Evolutionary conservation across 768 basidiomycete species (phyloP).

Genomic region (Mycena galopus): DNA sequence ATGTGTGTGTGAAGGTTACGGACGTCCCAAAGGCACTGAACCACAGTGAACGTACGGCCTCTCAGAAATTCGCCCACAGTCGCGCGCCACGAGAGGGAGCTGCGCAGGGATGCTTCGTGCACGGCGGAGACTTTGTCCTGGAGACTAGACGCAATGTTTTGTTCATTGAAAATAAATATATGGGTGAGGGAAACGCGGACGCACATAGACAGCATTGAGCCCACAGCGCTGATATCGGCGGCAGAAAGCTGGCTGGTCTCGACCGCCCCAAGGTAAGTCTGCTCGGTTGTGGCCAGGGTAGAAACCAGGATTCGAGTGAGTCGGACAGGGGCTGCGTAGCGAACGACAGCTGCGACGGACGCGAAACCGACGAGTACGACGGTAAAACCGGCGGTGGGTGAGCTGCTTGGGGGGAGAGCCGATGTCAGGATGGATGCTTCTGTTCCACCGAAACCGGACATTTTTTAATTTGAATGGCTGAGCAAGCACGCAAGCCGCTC

Average conservation of each 20-base stretch:
- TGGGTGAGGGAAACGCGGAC: background rate
- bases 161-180: background rate
- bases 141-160: background rate
- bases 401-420: too few relatives aligned
- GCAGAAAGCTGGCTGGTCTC: background rate
- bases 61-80: background rate
- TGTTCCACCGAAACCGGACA: too few relatives aligned
- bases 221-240: background rate
- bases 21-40: background rate
- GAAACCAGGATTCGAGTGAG: background rate
- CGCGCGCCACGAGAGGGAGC: background rate
- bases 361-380: too few relatives aligned
- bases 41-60: background rate
- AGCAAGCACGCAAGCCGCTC: too few relatives aligned
- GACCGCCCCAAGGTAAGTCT: slow-evolving; percentile 1
- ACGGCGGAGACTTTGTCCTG: background rate
- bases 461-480: too few relatives aligned
- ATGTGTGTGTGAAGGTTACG: background rate
- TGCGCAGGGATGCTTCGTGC: background rate
- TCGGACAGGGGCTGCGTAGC: background rate
- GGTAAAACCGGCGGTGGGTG: too few relatives aligned
- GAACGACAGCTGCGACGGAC: background rate
- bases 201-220: background rate
- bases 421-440: too few relatives aligned
- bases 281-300: background rate